Evolutionary conservation across 1,284 basidiomycete genomes (phyloP), one percentile per base, ranked within the genome.

Genomic region (Anthracocystis walkeri): DNA sequence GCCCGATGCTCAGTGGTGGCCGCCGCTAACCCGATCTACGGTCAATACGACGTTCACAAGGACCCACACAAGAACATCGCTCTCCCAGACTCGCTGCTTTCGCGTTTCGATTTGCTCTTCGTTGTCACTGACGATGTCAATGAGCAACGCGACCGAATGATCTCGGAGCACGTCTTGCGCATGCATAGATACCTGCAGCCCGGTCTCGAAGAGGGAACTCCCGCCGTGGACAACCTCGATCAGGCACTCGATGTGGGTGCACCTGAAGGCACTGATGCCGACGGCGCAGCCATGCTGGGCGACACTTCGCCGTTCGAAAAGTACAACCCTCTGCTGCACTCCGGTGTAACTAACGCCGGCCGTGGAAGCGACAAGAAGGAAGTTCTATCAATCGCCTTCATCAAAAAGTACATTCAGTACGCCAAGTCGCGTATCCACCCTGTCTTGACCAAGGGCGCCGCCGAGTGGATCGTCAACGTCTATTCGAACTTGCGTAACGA

Each of bases 321-420:
- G 87, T 99, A 91, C 87, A 95, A 99, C 86, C 95, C 96, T 16
- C 89, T 99, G 10, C 87, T 99, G 56, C 97, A 99, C 83, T 90
- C 94, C 63, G 96, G 94, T 58, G 48, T 89, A 89, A 81, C 90
- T 90, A 81, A 72, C 55, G 51, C 57, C 3, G 63, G 69, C 31
- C 66, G 66, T 7, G 56, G 55, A 12, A 56, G 40, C 48, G 73
- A 75, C 54, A 79, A 91, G 85, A 89, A 89, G 70, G 94, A 99
- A 86, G 91, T 99, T 40, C 88, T 99, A 49, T 94, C 91, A 74
- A 94, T 97, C 69, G 88, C 91, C 5, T 99, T 99, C 84, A 91
- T 99, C 84, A 99, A 99, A 87, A 99, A 98, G 87, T 99, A 97
- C 85, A 93, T 99, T 60, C 96, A 99, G 86, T 98, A 98, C 85